These are phyloP conservation scores for Biscutella auriculata DNA, from an alignment of 441 rosid genomes.

Conservation along the genomic window DNA sequence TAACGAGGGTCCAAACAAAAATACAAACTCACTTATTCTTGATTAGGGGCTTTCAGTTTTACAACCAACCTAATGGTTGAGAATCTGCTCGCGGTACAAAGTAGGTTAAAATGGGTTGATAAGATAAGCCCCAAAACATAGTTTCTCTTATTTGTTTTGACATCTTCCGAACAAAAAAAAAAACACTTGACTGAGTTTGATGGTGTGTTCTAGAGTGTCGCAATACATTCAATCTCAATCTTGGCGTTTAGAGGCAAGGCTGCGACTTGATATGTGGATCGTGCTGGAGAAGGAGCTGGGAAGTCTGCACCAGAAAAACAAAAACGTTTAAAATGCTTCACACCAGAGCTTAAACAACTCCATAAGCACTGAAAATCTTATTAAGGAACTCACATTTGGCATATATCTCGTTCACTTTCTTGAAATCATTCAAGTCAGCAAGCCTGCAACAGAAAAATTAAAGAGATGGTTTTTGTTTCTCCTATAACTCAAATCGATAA, in stretches of 20 bases:
- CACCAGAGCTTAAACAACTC: neutral
- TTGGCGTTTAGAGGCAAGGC: slow-evolving; percentile 77
- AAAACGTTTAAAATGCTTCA: neutral
- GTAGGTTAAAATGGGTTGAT: neutral
- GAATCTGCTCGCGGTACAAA: neutral
- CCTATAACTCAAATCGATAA: neutral
- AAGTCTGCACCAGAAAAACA: slow-evolving; percentile 49
- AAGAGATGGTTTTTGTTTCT: neutral
- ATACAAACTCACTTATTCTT: neutral
- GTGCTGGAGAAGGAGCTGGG: slow-evolving; percentile 73
- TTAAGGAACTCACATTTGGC: slow-evolving; percentile 64
- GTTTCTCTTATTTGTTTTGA: slow-evolving; percentile 1
- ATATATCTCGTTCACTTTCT: slow-evolving; percentile 87
- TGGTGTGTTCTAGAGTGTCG: slow-evolving; percentile 30
- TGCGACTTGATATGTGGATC: slow-evolving; percentile 86
- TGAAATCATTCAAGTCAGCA: slow-evolving; percentile 86
- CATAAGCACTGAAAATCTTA: neutral
- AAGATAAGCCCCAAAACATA: neutral
- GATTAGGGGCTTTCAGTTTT: neutral
- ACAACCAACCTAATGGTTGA: slow-evolving; percentile 19
- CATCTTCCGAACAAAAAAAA: slow-evolving; percentile 1
- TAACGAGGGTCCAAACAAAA: neutral
- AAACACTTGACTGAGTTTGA: neutral
- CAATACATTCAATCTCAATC: slow-evolving; percentile 92
- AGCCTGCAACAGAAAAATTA: slow-evolving; percentile 38